Evolutionary conservation across 75 land plant species (phyloP).

Genomic region (Selaginella moellendorffii): DNA sequence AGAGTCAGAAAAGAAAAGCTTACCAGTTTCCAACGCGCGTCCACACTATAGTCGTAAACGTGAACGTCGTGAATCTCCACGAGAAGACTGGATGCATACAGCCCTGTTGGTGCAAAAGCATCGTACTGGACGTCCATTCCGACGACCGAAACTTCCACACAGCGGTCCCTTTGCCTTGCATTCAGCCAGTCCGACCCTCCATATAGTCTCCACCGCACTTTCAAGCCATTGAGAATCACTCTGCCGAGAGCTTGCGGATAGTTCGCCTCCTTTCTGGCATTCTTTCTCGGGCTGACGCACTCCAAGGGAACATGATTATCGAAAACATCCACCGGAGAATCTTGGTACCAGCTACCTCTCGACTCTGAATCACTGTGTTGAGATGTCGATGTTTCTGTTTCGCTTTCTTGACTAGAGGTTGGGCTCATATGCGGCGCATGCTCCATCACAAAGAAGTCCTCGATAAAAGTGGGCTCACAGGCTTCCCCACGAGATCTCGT

Average conservation of each 20-base stretch:
- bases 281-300: constrained; percentile 4
- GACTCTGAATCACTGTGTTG: constrained; percentile 10
- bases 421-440: constrained; percentile 13
- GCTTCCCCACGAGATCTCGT: no score
- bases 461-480: constrained; percentile 25
- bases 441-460: constrained; percentile 38
- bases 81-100: constrained; percentile 48
- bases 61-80: constrained; percentile 48
- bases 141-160: constrained; percentile 44
- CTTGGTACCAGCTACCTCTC: constrained; percentile 64
- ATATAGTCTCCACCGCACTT: constrained; percentile 57
- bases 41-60: constrained; percentile 52
- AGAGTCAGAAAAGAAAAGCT: neutral
- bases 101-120: constrained; percentile 43
- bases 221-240: constrained; percentile 42
- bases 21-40: constrained; percentile 97
- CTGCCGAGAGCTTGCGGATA: constrained; percentile 28
- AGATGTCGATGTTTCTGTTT: neutral
- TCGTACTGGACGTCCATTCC: constrained; percentile 54
- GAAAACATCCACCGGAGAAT: constrained; percentile 27
- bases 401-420: neutral
- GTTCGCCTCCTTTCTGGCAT: neutral
- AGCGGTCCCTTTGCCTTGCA: constrained; percentile 35
- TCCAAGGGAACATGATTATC: constrained; percentile 50
- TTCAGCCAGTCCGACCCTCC: constrained; percentile 65